These are phyloP conservation scores for Tricholoma bakamatsutake DNA, from an alignment of 768 basidiomycete species.

Conservation along the genomic window DNA sequence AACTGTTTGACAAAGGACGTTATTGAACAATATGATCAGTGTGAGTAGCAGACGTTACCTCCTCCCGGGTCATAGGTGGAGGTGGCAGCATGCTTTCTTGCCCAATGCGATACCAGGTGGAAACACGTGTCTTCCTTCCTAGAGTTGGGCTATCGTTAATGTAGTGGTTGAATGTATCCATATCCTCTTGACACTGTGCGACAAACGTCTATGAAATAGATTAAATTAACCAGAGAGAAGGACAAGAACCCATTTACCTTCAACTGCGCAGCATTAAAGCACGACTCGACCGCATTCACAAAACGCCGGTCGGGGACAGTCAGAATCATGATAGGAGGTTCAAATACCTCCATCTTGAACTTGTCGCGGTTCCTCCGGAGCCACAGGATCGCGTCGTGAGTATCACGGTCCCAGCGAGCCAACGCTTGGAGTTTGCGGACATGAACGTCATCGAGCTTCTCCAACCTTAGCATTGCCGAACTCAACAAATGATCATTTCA, in stretches of 20 bases:
- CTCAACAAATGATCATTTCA: not conserved
- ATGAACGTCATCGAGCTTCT: conserved; percentile 47
- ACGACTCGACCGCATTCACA: conserved; percentile 68
- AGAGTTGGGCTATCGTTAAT: conserved; percentile 60
- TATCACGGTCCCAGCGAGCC: conserved; percentile 47
- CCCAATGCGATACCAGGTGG: conserved; percentile 59
- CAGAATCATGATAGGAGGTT: conserved; percentile 75
- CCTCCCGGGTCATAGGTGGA: conserved; percentile 54
- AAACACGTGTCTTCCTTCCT: conserved; percentile 49
- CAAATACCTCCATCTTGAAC: conserved; percentile 81
- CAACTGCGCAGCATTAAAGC: conserved; percentile 53
- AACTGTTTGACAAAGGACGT: conserved; percentile 39
- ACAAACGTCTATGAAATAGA: conserved; percentile 66
- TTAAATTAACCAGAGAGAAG: not conserved
- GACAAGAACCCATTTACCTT: conserved; percentile 35
- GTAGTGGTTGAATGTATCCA: conserved; percentile 57
- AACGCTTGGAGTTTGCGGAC: conserved; percentile 55
- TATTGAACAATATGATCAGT: not conserved
- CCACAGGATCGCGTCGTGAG: conserved; percentile 66
- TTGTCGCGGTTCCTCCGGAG: conserved; percentile 54
- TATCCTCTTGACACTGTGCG: conserved; percentile 78
- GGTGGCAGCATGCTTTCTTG: conserved; percentile 28
- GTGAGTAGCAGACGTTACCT: conserved; percentile 33
- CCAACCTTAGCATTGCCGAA: conserved; percentile 33
- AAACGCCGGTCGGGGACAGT: conserved; percentile 59